Base-by-base conservation (phyloP, 1,284 basidiomycete species). In the Trichosporon coremiiforme region DNA sequence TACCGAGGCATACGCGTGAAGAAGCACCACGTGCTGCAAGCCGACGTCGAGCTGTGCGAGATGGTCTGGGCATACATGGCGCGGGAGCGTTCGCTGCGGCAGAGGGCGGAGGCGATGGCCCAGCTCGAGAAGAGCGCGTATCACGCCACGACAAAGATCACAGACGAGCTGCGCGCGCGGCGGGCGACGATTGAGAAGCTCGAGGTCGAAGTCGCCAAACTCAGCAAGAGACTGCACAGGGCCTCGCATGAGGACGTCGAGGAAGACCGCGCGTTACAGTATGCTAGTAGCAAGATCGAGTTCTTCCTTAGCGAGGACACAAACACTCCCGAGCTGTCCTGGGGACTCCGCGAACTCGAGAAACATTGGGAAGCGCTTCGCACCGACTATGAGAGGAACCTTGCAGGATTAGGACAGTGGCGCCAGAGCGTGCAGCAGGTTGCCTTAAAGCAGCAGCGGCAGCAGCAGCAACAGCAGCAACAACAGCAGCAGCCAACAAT, bases 21-120 rank as follows among this genome's bases (percentile, higher is more conserved):
- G 35, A 38, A 53, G 2, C 29, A 68, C 6, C 67, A 74, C 17
- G 76, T 80, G 41, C 75, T 82, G 1, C 73, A 72, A 9, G 68
- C 79, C 20, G 81, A 82, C 60, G 79, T 81, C 6, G 76, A 77
- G 65, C 75, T 82, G 74, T 79, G 79, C 69, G 67, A 71, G 9
- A 66, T 75, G 6, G 76, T 82, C 6, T 73, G 74, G 35, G 75
- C 78, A 35, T 69, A 81, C n/a, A 73, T 78, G 12, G 66, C 68
- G 29, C 63, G 69, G 25, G 80, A 81, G 68, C 67, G 67, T 4
- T 66, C 72, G 38, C 73, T 82, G 5, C 73, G 75, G 0, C 68
- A 75, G 64, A 75, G 74, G 31, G 79, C 74, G 0, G 70, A 70
- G 13, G 78, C 81, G n/a, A 74, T 80, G 70, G 76, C 77, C 69